These are phyloP conservation scores for Circinella minor DNA, from an alignment of 371 early-diverging fungal genomes.

Conservation along the genomic window DNA sequence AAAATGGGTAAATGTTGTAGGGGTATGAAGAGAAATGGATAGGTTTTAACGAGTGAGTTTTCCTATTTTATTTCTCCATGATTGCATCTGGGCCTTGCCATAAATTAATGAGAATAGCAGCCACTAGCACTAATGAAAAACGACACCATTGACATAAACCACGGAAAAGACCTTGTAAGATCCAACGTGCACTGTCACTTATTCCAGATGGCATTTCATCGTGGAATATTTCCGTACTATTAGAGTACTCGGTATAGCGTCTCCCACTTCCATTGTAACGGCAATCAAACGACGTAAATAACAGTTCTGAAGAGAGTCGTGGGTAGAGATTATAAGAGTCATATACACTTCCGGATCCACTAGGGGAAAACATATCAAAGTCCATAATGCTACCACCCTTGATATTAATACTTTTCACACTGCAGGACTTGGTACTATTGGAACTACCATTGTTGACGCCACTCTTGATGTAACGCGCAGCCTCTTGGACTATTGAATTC, in stretches of 20 bases:
- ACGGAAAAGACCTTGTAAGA: slow-evolving; percentile 36
- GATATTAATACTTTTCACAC: neutral
- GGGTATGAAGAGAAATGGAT: slow-evolving; percentile 1
- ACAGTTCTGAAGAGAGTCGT: slow-evolving; percentile 1
- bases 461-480: slow-evolving; percentile 10
- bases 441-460: neutral
- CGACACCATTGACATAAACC: slow-evolving; percentile 56
- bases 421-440: neutral
- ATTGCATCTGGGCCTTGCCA: slow-evolving; percentile 36
- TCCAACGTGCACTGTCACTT: slow-evolving; percentile 12
- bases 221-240: neutral
- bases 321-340: slow-evolving; percentile 21
- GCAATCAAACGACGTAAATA: slow-evolving; percentile 8
- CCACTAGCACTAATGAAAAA: slow-evolving; percentile 48
- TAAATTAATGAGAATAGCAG: slow-evolving; percentile 51
- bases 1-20: neutral
- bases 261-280: neutral
- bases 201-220: slow-evolving; percentile 11
- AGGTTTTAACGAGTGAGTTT: neutral
- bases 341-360: neutral
- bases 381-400: neutral
- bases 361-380: slow-evolving; percentile 7
- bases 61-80: slow-evolving; percentile 19
- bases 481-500: slow-evolving; percentile 18
- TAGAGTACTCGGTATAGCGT: neutral